phyloP scores from a whole-genome alignment of 208 protist genomes.

The Trypanosoma lewisi region DNA sequence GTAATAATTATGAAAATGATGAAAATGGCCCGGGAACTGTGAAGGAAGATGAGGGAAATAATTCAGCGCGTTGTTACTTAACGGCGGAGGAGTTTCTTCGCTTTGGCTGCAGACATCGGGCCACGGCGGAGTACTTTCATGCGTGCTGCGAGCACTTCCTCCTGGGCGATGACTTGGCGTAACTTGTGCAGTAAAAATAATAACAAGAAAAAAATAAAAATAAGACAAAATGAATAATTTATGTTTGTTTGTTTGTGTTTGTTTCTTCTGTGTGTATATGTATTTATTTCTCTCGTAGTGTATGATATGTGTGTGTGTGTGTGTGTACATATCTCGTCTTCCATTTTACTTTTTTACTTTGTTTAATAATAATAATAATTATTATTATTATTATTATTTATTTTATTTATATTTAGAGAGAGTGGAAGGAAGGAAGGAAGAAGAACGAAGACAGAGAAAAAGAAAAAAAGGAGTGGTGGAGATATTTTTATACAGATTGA shows the following conservation, averaged over 20 bases:
- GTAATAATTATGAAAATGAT: background rate
- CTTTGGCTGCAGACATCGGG: slow-evolving; percentile 8
- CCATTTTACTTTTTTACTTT: slow-evolving; percentile 26
- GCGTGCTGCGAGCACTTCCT: slow-evolving; percentile 24
- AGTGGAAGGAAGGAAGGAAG: slow-evolving; percentile 1
- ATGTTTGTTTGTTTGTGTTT: slow-evolving; percentile 1
- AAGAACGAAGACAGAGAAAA: no score
- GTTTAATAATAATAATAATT: slow-evolving; percentile 2
- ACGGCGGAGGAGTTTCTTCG: slow-evolving; percentile 13
- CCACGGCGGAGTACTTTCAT: slow-evolving; percentile 20
- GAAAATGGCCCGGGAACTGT: no score
- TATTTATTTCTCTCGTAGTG: no score
- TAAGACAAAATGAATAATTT: background rate
- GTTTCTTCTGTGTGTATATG: slow-evolving; percentile 8
- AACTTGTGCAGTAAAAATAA: background rate
- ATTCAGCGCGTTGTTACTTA: no score
- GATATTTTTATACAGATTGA: background rate
- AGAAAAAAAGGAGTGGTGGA: background rate
- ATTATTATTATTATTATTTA: slow-evolving; percentile 8
- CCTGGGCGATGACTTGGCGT: slow-evolving; percentile 21
- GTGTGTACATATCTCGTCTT: slow-evolving; percentile 16
- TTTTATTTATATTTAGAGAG: background rate
- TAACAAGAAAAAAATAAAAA: slow-evolving; percentile 11
- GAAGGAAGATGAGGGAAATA: no score
- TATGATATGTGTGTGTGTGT: slow-evolving; percentile 12